phyloP scores from a whole-genome alignment of 345 rosid species.

The Laguncularia racemosa region DNA sequence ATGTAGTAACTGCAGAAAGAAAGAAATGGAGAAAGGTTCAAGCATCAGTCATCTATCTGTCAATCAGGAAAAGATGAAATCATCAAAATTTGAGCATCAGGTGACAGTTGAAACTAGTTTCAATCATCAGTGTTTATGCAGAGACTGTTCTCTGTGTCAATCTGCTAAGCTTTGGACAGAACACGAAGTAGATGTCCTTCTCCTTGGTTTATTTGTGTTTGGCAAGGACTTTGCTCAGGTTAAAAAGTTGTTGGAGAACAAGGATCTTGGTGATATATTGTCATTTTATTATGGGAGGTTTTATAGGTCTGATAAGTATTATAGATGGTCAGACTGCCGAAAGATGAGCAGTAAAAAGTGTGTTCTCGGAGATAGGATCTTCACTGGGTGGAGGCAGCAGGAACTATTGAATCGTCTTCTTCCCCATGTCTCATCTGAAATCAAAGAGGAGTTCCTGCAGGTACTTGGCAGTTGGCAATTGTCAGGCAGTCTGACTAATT shows the following conservation, averaged over 20 bases:
- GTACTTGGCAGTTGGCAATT: slow-evolving; percentile 14
- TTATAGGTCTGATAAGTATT: slow-evolving; percentile 36
- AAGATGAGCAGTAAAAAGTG: slow-evolving; percentile 40
- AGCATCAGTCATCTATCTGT: slow-evolving; percentile 14
- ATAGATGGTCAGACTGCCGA: slow-evolving; percentile 50
- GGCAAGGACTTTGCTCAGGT: slow-evolving; percentile 46
- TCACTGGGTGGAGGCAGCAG: slow-evolving; percentile 70
- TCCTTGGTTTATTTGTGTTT: slow-evolving; percentile 55
- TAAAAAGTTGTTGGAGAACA: slow-evolving; percentile 37
- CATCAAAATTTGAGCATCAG: slow-evolving; percentile 16
- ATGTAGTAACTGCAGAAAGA: not conserved
- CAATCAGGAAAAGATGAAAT: slow-evolving; percentile 22
- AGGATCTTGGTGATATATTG: slow-evolving; percentile 40
- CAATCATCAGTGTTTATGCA: slow-evolving; percentile 5
- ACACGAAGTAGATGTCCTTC: slow-evolving; percentile 35
- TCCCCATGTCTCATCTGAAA: slow-evolving; percentile 30
- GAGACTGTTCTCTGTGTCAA: slow-evolving; percentile 24
- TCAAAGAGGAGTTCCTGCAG: slow-evolving; percentile 30
- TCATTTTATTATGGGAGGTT: slow-evolving; percentile 58
- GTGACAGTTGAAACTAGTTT: slow-evolving; percentile 11
- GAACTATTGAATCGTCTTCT: slow-evolving; percentile 56
- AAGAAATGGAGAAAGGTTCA: slow-evolving; percentile 23
- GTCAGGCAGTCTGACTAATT: not conserved
- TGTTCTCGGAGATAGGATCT: slow-evolving; percentile 44
- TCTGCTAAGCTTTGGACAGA: slow-evolving; percentile 32